phyloP scores from a whole-genome alignment of 768 basidiomycete genomes.

The Psilocybe cubensis region DNA sequence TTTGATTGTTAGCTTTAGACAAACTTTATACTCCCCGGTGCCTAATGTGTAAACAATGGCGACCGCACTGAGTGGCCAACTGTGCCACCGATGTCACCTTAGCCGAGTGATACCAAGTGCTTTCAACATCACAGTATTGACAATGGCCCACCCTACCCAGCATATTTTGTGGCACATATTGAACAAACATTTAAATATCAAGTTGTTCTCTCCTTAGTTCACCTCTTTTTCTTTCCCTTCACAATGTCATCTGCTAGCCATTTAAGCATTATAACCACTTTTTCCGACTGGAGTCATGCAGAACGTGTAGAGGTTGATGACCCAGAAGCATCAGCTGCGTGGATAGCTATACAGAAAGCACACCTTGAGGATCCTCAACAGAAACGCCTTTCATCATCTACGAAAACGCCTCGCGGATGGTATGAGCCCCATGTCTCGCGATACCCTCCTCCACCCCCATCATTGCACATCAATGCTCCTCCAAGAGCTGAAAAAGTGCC shows the following conservation, averaged over 20 bases:
- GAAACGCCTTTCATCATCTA: not conserved
- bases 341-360: not conserved
- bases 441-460: not conserved
- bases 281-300: not conserved
- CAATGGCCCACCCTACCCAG: not conserved
- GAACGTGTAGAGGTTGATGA: not conserved
- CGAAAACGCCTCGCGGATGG: not conserved
- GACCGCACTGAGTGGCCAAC: too few species aligned
- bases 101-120: not conserved
- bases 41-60: too few species aligned
- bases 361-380: not conserved
- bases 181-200: not conserved
- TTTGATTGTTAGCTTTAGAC: too few species aligned
- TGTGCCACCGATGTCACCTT: not conserved
- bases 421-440: not conserved
- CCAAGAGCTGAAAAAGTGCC: not conserved
- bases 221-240: not conserved
- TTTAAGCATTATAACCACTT: not conserved
- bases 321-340: not conserved
- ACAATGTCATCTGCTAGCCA: not conserved
- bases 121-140: not conserved
- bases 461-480: not conserved
- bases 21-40: too few species aligned
- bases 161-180: not conserved
- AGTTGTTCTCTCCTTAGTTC: not conserved